phyloP scores from a whole-genome alignment of 2,329 filamentous ascomycete species.

The Geosmithia flava region DNA sequence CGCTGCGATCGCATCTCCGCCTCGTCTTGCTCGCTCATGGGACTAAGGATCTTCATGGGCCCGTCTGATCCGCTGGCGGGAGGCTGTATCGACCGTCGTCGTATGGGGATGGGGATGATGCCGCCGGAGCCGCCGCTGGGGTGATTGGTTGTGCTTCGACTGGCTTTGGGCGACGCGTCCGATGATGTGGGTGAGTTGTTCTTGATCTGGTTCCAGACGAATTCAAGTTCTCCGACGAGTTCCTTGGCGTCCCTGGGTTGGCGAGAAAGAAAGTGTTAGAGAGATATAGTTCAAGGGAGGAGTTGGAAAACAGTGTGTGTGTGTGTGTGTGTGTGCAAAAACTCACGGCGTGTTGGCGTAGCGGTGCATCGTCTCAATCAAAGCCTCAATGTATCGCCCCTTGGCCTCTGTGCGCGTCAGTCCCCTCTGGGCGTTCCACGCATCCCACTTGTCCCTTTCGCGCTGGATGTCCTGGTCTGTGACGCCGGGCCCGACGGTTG shows the following conservation, averaged over 20 bases:
- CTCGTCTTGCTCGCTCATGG: constrained; percentile 75
- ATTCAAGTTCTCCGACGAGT: constrained; percentile 89
- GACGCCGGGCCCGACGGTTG: constrained; percentile 36
- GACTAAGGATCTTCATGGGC: constrained; percentile 62
- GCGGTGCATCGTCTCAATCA: constrained; percentile 94
- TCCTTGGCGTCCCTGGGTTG: constrained; percentile 60
- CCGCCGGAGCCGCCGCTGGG: background rate
- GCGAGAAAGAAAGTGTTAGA: background rate
- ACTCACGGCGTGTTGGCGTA: constrained; percentile 77
- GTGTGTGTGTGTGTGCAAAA: background rate
- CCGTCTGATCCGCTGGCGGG: constrained; percentile 35
- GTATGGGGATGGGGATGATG: constrained; percentile 11
- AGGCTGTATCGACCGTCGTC: constrained; percentile 26
- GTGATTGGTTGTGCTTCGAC: constrained; percentile 8
- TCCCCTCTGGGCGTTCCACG: constrained; percentile 82
- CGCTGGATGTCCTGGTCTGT: constrained; percentile 41
- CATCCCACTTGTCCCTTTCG: constrained; percentile 71
- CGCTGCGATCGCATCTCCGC: constrained; percentile 42
- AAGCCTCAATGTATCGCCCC: constrained; percentile 79
- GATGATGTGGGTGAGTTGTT: constrained; percentile 62
- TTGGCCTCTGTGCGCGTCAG: constrained; percentile 86
- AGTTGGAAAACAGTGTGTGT: no score
- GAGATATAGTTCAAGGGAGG: no score
- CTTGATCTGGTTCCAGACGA: constrained; percentile 98
- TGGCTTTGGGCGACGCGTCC: constrained; percentile 39